Conservation (phyloP, 805 yeast species). For the Isabelozyma rhagii region DNA sequence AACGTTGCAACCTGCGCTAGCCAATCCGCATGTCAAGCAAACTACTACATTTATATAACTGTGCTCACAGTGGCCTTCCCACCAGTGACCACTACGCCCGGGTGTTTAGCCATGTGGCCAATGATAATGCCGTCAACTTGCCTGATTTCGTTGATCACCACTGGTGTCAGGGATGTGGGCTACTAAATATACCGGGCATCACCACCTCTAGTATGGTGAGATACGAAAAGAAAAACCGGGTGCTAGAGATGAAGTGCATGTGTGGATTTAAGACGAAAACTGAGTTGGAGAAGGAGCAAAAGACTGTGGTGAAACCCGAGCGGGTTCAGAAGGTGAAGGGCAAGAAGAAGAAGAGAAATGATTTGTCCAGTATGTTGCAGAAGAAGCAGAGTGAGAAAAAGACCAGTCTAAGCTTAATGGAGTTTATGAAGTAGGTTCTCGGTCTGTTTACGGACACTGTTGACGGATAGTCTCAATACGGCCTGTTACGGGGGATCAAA, state of each 20-base stretch:
- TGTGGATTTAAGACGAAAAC: not conserved
- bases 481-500: too few species aligned
- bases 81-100: slow-evolving; percentile 21
- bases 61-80: slow-evolving; percentile 27
- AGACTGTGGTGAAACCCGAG: not conserved
- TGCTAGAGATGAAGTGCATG: slow-evolving; percentile 1
- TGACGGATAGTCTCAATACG: too few species aligned
- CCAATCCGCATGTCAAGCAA: slow-evolving; percentile 2
- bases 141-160: slow-evolving; percentile 23
- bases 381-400: slow-evolving; percentile 34
- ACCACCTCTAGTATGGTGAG: slow-evolving; percentile 19
- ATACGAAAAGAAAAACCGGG: slow-evolving; percentile 11
- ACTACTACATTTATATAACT: slow-evolving; percentile 24
- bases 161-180: slow-evolving; percentile 31
- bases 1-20: too few species aligned
- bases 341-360: slow-evolving; percentile 2
- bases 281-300: not conserved
- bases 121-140: slow-evolving; percentile 17
- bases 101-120: slow-evolving; percentile 15
- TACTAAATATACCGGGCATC: slow-evolving; percentile 32
- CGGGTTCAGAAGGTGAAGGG: not conserved
- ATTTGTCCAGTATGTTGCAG: slow-evolving; percentile 27
- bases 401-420: slow-evolving; percentile 45
- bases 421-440: slow-evolving; percentile 34
- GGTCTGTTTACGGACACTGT: too few species aligned